Base-by-base conservation (phyloP, 768 basidiomycete genomes). In the Agaricus bisporus region DNA sequence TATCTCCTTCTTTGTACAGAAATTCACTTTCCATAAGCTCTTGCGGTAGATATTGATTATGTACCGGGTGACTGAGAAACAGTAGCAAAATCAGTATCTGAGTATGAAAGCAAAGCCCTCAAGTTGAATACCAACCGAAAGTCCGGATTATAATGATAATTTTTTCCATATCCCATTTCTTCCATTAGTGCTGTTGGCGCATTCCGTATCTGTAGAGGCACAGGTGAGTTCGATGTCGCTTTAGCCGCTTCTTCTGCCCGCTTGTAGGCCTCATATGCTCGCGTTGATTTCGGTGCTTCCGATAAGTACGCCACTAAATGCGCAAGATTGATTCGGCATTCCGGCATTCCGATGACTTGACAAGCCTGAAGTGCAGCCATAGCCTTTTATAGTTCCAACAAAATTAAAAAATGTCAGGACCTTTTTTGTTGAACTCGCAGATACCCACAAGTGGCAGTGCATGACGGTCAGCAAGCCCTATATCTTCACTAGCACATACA, bases 401-500 rank as follows among this genome's bases (percentile, higher is more conserved):
- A 18, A 46, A 18, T n/a, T n/a, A 11, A 6, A 14, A 17, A 17
- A 17, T 1, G 10, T 29, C 22, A 28, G 28, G 4, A 8, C 7
- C n/a, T 15, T 5, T 5, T 5, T 11, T 11, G 32, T 15, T 17
- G 18, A 35, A 48, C 10, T 44, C 36, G 48, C 25, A 22, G 20
- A 9, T n/a, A 66, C 80, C 54, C 54, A 85, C 88, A 58, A 91
- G 68, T 8, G 88, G 86, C 9, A 94, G 72, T 0, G 87, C 88
- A n/a, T 82, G 77, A 38, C 74, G 76, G 66, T 93, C 87, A 25
- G 89, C 90, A 6, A 91, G 69, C 0, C 91, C 91, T 38, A 94
- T 79, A 63, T 94, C 91, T 66, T 94, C 91, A 58, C 87, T 88
- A 2, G 91, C 90, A 59, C 87, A 83, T 6, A 91, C 86, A 4